Base-by-base conservation (phyloP, 345 rosid genomes). In the Turnera subulata region DNA sequence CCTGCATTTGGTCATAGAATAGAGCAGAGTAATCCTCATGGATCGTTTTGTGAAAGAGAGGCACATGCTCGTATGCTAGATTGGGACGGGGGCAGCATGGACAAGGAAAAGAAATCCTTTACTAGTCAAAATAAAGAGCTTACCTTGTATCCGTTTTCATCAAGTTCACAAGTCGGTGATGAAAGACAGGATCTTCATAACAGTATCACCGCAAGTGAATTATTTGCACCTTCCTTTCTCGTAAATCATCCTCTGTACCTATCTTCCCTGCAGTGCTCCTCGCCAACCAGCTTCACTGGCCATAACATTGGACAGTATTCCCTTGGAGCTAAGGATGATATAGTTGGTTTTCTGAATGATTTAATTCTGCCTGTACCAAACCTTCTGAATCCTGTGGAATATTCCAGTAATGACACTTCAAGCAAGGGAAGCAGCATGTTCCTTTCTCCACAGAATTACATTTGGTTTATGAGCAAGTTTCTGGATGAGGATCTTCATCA, bases 11-110 rank as follows among this genome's bases (percentile, higher is more conserved):
- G 37, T 52, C 61, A 62, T 62, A 68, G 53, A 19, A 54, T 51
- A 47, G 70, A 68, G 59, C 32, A 45, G 54, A 74, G 55, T 62
- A 69, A 57, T 61, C 63, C 40, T 12, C 35, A 40, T 43, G 16
- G 39, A 35, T 53, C 55, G 6, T 44, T 62, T 29, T 43, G 37
- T 35, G 66, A 56, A 38, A 50, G 67, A 61, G 60, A 61, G 55
- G 56, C 58, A 25, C 71, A 61, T 17, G 25, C 77, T 25, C 70
- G 73, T 46, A 62, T 69, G 56, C 77, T 81, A 6, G 80, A 65
- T 56, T 80, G 86, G 86, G 75, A 81, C 58, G 63, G 52, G 24
- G 65, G 55, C 55, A 47, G 67, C 56, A 55, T 43, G 56, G 58
- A 61, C 25, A 54, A 67, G 71, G 76, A 76, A 38, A 73, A 71